Base-by-base conservation (phyloP, 768 basidiomycete species). In the Boletus sp. region DNA sequence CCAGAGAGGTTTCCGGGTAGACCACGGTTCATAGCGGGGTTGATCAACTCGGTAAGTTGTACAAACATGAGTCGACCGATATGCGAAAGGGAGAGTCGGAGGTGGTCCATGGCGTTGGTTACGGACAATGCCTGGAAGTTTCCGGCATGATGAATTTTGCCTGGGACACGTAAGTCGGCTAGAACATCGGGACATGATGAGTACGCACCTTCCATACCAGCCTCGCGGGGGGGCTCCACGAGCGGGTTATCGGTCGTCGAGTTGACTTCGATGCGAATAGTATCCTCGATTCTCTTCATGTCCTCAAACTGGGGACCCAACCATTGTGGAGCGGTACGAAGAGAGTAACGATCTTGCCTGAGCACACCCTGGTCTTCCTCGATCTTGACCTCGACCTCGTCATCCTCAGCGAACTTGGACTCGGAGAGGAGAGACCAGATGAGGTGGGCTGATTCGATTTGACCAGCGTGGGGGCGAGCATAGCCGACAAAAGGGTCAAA, bases 201-300 rank as follows among this genome's bases (percentile, higher is more conserved):
- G 15, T 11, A 52, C 61, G 13, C 13, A 68, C 65, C 70, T 45
- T 69, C 39, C 2, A 21, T 55, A 21, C 60, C 56, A 39, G 78
- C 77, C 59, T 90, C 86, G 40, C 87, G 74, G 4, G 93, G 80
- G 13, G 92, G 89, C 56, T 94, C 88, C 37, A 93, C 76, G 8
- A 94, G 79, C 1, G 92, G 92, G 65, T 94, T 94, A 66, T 94
- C 92, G 5, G 92, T 94, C 19, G 92, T 93, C 30, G 88, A 88
- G 67, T 93, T 93, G 72, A 88, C 83, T 67, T 94, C 92, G 33
- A 79, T 77, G 4, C 83, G 82, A 35, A 94, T 75, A 4, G 83
- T 81, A 33, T 79, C 78, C 50, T 83, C 71, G 3, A 92, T 79
- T 13, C 78, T 73, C 4, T 90, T 74, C 45, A 94, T 77, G 60